Evolutionary conservation across 1,284 basidiomycete species (phyloP).

Genomic region (Ganoderma multipileum): DNA sequence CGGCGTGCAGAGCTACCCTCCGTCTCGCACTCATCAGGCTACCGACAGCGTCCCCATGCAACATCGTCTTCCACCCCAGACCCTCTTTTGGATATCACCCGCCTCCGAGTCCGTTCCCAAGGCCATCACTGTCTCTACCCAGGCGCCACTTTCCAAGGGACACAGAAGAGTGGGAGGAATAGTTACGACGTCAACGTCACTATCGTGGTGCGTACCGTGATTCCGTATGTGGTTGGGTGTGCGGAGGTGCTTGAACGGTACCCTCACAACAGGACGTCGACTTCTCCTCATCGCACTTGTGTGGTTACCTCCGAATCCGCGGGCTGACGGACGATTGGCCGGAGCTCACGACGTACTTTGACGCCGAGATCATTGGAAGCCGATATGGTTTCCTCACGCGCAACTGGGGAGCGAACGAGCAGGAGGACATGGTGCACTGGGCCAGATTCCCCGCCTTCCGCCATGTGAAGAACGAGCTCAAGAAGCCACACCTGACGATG

Average conservation of each 20-base stretch:
- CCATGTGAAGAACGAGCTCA: conserved; percentile 75
- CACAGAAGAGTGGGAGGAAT: conserved; percentile 61
- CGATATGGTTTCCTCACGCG: conserved; percentile 89
- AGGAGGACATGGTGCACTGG: conserved; percentile 93
- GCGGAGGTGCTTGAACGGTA: conserved; percentile 45
- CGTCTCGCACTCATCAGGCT: conserved; percentile 26
- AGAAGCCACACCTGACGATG: conserved; percentile 78
- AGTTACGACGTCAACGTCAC: conserved; percentile 64
- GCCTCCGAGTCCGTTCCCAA: conserved; percentile 74
- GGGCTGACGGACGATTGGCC: conserved; percentile 87
- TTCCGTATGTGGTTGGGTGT: background rate
- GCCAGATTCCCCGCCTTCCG: conserved; percentile 90
- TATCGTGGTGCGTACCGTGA: conserved; percentile 50
- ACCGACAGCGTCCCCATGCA: conserved; percentile 28
- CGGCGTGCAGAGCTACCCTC: conserved; percentile 22
- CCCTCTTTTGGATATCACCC: conserved; percentile 76
- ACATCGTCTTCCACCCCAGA: conserved; percentile 46
- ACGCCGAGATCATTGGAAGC: conserved; percentile 91
- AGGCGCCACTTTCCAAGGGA: conserved; percentile 59
- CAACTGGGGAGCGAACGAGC: conserved; percentile 86
- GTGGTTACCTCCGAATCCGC: conserved; percentile 89
- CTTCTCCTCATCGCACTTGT: conserved; percentile 44
- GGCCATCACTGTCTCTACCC: conserved; percentile 75
- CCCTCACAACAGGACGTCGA: conserved; percentile 36
- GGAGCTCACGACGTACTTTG: conserved; percentile 92